phyloP scores from a whole-genome alignment of 805 yeast genomes.

The Candida rishiriensis region DNA sequence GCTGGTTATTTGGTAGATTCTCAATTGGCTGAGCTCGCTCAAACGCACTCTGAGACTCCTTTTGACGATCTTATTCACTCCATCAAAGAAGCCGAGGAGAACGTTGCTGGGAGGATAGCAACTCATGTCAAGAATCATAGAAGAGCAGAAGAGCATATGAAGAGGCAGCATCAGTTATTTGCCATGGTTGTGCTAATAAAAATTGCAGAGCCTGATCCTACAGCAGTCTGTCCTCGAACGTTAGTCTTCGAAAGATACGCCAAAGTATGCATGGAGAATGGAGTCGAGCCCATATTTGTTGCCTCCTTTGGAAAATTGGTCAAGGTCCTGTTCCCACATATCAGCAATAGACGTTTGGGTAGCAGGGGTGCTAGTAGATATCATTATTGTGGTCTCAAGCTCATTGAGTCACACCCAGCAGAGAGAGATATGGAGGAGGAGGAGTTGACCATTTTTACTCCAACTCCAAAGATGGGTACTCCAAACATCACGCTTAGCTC shows the following conservation, averaged over 20 bases:
- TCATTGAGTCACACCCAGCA: slow-evolving; percentile 7
- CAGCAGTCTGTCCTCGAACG: slow-evolving; percentile 59
- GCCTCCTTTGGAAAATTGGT: slow-evolving; percentile 79
- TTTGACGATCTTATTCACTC: not conserved
- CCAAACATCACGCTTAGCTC: slow-evolving; percentile 7
- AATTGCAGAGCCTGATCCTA: slow-evolving; percentile 47
- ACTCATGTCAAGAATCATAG: slow-evolving; percentile 16
- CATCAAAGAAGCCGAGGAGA: not conserved
- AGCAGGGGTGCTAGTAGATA: slow-evolving; percentile 78
- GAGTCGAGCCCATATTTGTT: slow-evolving; percentile 59
- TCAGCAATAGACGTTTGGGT: slow-evolving; percentile 76
- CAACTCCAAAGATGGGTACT: slow-evolving; percentile 12
- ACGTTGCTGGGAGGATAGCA: slow-evolving; percentile 23
- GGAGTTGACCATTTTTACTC: slow-evolving; percentile 8
- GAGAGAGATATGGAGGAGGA: slow-evolving; percentile 21
- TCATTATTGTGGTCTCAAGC: slow-evolving; percentile 75
- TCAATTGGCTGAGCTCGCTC: not conserved
- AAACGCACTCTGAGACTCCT: not conserved
- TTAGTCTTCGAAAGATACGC: slow-evolving; percentile 66
- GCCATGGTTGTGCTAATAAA: slow-evolving; percentile 79
- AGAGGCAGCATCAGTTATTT: slow-evolving; percentile 68
- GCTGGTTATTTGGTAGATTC: too few relatives aligned
- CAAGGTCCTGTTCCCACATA: slow-evolving; percentile 55
- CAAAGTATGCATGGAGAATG: slow-evolving; percentile 48
- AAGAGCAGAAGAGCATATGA: slow-evolving; percentile 28